phyloP scores from a whole-genome alignment of 768 basidiomycete genomes.

The Xerocomellus amylosporus region DNA sequence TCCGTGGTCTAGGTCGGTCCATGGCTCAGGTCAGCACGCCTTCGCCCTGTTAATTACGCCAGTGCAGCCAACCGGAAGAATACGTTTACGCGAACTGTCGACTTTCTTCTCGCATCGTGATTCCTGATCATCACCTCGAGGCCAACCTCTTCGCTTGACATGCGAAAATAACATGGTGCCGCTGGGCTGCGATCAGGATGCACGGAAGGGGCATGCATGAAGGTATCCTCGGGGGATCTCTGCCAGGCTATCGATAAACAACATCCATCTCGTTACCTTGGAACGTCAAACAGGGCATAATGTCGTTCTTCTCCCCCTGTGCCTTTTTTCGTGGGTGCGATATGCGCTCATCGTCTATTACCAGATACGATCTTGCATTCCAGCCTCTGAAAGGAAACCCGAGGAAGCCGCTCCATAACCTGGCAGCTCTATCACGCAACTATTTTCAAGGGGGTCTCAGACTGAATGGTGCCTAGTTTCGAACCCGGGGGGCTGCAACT shows the following conservation, averaged over 20 bases:
- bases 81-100: neutral
- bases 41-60: neutral
- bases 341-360: neutral
- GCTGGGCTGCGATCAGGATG: neutral
- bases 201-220: neutral
- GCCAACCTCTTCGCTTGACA: neutral
- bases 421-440: neutral
- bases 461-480: neutral
- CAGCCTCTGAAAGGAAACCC: slow-evolving; percentile 9
- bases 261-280: neutral
- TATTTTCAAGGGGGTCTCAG: neutral
- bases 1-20: neutral
- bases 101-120: neutral
- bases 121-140: neutral
- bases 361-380: neutral
- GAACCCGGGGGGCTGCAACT: neutral
- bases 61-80: neutral
- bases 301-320: neutral
- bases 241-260: neutral
- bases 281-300: neutral
- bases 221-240: neutral
- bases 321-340: slow-evolving; percentile 11
- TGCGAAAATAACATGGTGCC: neutral
- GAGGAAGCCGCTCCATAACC: neutral
- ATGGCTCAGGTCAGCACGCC: neutral